These are phyloP conservation scores for Boletus huronensis DNA, from an alignment of 768 basidiomycete species.

Conservation along the genomic window DNA sequence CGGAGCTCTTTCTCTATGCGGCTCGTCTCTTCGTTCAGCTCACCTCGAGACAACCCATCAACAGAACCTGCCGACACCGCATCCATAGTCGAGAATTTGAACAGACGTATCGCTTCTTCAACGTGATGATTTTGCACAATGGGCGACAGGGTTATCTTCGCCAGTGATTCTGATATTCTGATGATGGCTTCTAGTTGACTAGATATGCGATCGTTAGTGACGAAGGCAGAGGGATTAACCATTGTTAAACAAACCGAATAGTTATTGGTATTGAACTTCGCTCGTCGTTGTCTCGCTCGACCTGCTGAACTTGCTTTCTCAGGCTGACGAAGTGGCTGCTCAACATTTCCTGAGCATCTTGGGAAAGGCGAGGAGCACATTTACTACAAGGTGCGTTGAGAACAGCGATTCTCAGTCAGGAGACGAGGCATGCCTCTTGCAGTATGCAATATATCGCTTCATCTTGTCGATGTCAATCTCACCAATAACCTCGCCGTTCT, in stretches of 20 bases:
- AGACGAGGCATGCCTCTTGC: slow-evolving; percentile 67
- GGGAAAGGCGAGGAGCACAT: slow-evolving; percentile 91
- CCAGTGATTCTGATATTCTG: slow-evolving; percentile 95
- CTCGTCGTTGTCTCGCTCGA: slow-evolving; percentile 96
- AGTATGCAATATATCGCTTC: slow-evolving; percentile 96
- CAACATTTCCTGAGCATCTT: slow-evolving; percentile 94
- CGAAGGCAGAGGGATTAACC: not conserved
- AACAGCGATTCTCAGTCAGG: not conserved
- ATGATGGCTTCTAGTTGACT: slow-evolving; percentile 98
- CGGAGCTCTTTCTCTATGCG: slow-evolving; percentile 86
- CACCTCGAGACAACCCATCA: slow-evolving; percentile 88
- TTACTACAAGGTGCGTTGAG: slow-evolving; percentile 50
- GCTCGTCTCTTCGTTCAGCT: slow-evolving; percentile 90
- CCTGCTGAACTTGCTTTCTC: slow-evolving; percentile 90
- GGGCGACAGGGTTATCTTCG: slow-evolving; percentile 87
- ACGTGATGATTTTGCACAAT: slow-evolving; percentile 91
- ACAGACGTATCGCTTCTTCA: slow-evolving; percentile 95
- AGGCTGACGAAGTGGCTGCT: slow-evolving; percentile 93
- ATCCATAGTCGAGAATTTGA: slow-evolving; percentile 99
- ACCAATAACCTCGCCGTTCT: slow-evolving; percentile 65
- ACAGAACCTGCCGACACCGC: slow-evolving; percentile 92
- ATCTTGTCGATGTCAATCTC: slow-evolving; percentile 97
- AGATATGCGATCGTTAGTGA: slow-evolving; percentile 2
- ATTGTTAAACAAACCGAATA: slow-evolving; percentile 64
- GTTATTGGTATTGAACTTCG: slow-evolving; percentile 98